Base-by-base conservation (phyloP, 768 basidiomycete species). In the Pleurotus ostreatus region DNA sequence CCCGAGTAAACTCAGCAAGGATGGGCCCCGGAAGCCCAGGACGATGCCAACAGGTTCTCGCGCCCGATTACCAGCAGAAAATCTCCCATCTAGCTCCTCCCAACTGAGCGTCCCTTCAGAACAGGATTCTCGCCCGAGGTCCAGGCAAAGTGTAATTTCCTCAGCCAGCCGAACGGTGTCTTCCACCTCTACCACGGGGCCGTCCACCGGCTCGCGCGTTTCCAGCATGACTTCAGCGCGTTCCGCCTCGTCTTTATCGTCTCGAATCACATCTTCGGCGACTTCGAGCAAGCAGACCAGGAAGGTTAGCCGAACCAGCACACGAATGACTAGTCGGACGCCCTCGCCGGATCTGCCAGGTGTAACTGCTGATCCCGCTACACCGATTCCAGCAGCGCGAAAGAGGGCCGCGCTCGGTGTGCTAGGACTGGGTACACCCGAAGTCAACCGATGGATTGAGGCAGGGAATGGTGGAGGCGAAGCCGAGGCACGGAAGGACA, bases 341-440 rank as follows among this genome's bases (percentile, higher is more conserved):
- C 71, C 75, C 5, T 78, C 78, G 6, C 77, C 78, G 7, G 76
- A 75, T 38, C 61, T 79, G 16, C 74, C 75, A 0, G 70, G 69
- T 43, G 57, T 70, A 13, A 60, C 55, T 38, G 59, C 55, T 3
- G 72, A 73, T 12, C 73, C 71, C 5, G 48, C 65, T 0, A 76
- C 75, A 4, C 74, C 76, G 3, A 52, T 74, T 12, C 65, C 66
- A 3, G 60, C 51, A 9, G 65, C 64, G 52, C 70, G 66, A 49
- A 60, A 55, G 13, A 59, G 48, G 41, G 51, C 39, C 12, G 59
- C 53, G 2, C 57, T 71, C 59, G 69, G 62, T 5, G 67, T 78
- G 13, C 64, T 80, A 15, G 77, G 78, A 13, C 67, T 81, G n/a
- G 77, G 74, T 3, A 78, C 78, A 18, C 83, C 83, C 3, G 82